phyloP scores from a whole-genome alignment of 768 basidiomycete genomes.

The Rhodocollybia butyracea region DNA sequence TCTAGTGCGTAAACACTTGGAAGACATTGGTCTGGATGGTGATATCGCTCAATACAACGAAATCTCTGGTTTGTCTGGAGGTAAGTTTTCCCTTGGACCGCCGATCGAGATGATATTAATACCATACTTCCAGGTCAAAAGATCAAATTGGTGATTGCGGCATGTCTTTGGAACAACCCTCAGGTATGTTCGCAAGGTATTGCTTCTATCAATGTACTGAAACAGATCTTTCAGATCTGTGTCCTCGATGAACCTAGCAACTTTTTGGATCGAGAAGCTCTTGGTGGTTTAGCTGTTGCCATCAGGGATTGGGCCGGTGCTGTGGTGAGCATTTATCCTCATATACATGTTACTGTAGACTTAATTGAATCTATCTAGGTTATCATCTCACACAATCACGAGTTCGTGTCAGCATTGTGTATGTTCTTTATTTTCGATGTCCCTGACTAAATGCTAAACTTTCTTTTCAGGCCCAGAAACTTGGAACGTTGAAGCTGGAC shows the following conservation, averaged over 20 bases:
- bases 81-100: conserved; percentile 34
- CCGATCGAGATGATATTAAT: conserved; percentile 10
- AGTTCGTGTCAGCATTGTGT: conserved; percentile 84
- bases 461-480: conserved; percentile 72
- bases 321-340: conserved; percentile 48
- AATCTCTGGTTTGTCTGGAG: conserved; percentile 90
- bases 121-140: conserved; percentile 66
- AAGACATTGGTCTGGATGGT: conserved; percentile 94
- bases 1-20: conserved; percentile 86
- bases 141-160: conserved; percentile 93
- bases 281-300: conserved; percentile 92
- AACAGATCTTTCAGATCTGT: conserved; percentile 46
- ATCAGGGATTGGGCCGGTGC: conserved; percentile 95
- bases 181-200: conserved; percentile 44
- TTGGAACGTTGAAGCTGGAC: conserved; percentile 89
- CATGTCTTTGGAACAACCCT: conserved; percentile 95
- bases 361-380: conserved; percentile 43
- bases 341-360: conserved; percentile 10
- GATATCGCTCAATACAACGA: conserved; percentile 99
- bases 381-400: conserved; percentile 95
- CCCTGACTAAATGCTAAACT: neutral
- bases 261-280: conserved; percentile 94
- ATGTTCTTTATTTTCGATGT: conserved; percentile 25
- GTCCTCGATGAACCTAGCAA: conserved; percentile 91
- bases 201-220: conserved; percentile 5